Conservation (phyloP, 2,329 filamentous ascomycete genomes). For the Chaetomium sp. region DNA sequence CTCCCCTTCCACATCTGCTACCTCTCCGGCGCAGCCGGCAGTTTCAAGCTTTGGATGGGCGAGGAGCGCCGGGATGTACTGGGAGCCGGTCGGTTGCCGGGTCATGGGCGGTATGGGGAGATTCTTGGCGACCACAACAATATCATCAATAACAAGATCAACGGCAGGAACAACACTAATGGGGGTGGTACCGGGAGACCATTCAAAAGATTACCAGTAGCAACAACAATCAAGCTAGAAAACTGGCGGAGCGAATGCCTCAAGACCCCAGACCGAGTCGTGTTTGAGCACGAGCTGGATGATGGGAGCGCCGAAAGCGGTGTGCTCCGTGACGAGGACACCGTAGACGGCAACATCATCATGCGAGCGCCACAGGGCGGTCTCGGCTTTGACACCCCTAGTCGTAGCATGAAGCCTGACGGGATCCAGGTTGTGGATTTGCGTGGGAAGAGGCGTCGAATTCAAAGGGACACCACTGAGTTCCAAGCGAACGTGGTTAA, state of each 20-base stretch:
- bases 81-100: slow-evolving; percentile 35
- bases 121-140: slow-evolving; percentile 5
- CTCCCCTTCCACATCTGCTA: slow-evolving; percentile 39
- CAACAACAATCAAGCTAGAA: not conserved
- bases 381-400: not conserved
- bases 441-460: not conserved
- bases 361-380: not conserved
- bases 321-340: slow-evolving; percentile 18
- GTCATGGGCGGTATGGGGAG: slow-evolving; percentile 25
- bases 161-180: not conserved
- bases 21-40: slow-evolving; percentile 34
- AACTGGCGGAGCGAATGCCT: not conserved
- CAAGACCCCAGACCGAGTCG: slow-evolving; percentile 11
- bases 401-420: not conserved
- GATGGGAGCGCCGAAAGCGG: slow-evolving; percentile 1
- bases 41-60: slow-evolving; percentile 34
- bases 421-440: not conserved
- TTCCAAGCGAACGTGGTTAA: too few relatives aligned
- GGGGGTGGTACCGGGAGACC: not conserved
- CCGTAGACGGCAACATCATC: not conserved
- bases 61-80: slow-evolving; percentile 39
- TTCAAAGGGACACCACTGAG: too few relatives aligned
- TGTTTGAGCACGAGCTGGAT: slow-evolving; percentile 19
- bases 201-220: not conserved
- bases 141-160: not conserved